Evolutionary conservation across 371 early-diverging fungal species (phyloP), one percentile per base, ranked within the genome.

Genomic region (Mycotypha africana): DNA sequence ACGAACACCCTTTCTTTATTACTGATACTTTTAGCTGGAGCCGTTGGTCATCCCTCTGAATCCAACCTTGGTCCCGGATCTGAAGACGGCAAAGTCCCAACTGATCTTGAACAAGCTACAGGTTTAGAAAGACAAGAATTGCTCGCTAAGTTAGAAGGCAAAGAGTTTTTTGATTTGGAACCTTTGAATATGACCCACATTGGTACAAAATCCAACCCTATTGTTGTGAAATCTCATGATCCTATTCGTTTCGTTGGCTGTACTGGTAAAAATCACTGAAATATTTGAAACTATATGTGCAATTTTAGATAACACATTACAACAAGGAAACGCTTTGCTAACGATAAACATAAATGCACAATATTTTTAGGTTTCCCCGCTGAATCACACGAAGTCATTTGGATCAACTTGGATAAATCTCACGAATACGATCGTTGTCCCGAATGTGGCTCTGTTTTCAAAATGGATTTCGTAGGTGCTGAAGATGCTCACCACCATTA

Each of bases 351-450:
- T n/a, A n/a, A n/a, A n/a, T n/a, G n/a, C n/a, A n/a, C n/a, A 12
- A 12, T 28, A 33, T 33, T 9, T 14, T 33, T 69, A 84, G 93
- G 93, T 42, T 91, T 76, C 68, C 93, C 93, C 20, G 88, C 78
- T 47, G 93, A 93, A 67, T 78, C 86, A 40, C 95, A 95, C 65
- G 91, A 91, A 51, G 67, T 82, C 44, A 66, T 90, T 62, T 92
- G 89, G 90, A 74, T 92, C 58, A 77, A 80, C 44, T 65, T 92
- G 47, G 81, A 82, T 54, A 81, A 81, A 68, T 65, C 71, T 45
- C 86, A 87, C 59, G 85, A 84, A 44, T 71, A 88, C 53, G 92
- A 94, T 67, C 90, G 95, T 56, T 97, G 98, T 86, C 92, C 92
- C 31, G 91, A 95, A 79, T 97, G 98, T 72, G 98, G 95, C 64